A percentile compares a stretch with the other conserved stretches of the same genome.
Conservation (phyloP, 2,329 filamentous ascomycete genomes). For the Drechslerella coelobrocha region DNA sequence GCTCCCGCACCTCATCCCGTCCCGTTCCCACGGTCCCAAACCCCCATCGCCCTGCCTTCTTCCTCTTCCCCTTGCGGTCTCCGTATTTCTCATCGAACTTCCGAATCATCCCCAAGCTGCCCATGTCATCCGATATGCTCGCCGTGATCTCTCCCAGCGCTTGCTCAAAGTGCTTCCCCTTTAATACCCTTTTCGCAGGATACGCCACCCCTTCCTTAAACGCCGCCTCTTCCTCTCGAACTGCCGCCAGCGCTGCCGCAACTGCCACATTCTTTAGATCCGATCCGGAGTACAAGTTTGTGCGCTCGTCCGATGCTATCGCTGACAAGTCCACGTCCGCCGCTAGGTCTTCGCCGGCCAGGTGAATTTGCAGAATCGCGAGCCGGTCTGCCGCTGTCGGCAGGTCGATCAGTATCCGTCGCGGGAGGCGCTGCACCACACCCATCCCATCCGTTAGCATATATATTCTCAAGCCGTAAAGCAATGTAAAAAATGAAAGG, state of each 20-base stretch:
- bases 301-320: slow-evolving; percentile 66
- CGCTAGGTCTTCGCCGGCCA: slow-evolving; percentile 72
- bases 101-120: slow-evolving; percentile 79
- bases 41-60: slow-evolving; percentile 68
- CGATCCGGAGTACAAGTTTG: slow-evolving; percentile 79
- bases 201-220: slow-evolving; percentile 60
- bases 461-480: neutral
- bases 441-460: slow-evolving; percentile 10
- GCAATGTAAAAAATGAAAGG: neutral
- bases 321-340: slow-evolving; percentile 67
- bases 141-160: slow-evolving; percentile 88
- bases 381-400: slow-evolving; percentile 64
- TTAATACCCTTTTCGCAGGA: slow-evolving; percentile 72
- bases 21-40: slow-evolving; percentile 60
- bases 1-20: slow-evolving; percentile 43
- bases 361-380: slow-evolving; percentile 74
- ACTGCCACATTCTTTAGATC: slow-evolving; percentile 85
- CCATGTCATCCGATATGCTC: slow-evolving; percentile 93
- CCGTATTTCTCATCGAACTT: slow-evolving; percentile 97
- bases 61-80: slow-evolving; percentile 73
- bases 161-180: slow-evolving; percentile 76
- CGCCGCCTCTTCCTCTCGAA: slow-evolving; percentile 70
- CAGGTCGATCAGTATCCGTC: slow-evolving; percentile 54
- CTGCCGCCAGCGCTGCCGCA: slow-evolving; percentile 77
- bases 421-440: slow-evolving; percentile 50